Base-by-base conservation (phyloP, 139 green algal genomes). In the Picochlorum sp. region DNA sequence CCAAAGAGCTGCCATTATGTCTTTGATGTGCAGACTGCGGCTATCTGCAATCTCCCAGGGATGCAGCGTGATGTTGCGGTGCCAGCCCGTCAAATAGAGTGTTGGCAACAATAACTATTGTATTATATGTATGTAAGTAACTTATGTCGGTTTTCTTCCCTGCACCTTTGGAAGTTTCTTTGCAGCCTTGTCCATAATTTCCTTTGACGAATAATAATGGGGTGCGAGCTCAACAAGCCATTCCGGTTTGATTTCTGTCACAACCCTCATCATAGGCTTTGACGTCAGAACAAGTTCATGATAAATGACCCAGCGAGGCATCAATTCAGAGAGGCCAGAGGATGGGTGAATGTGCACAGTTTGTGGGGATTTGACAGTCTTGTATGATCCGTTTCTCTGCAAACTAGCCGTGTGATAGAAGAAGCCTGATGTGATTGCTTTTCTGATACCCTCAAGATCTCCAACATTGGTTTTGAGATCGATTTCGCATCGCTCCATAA, bases 141-240 rank as follows among this genome's bases (percentile, higher is more conserved):
- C 8, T 41, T 41, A 41, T 41, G 34, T 41, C 7, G 34, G 34
- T 41, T 41, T 20, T 45, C 74, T 83, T 60, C 87, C 87, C 52
- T 81, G 66, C 26, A 60, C 75, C 68, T 95, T 96, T 38, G 88
- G 86, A 76, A 94, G 65, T 82, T 96, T 96, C 69, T 88, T 90
- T 23, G 54, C 50, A 6, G 74, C 71, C 26, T 83, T 73, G 24
- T 90, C 84, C 38, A 77, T 62, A 11, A 92, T 77, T 57, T 89
- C 81, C 66, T 85, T 92, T 37, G 71, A 67, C 59, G 66, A 75
- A 83, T 96, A 98, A 74, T 90, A 97, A 77, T 99, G 93, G 18
- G 93, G 93, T 21, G 93, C 93, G 8, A 99, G 88, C 76, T 98
- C 93, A 34, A 96, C 73, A 37, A 99, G 78, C 93, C 93, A 99